Evolutionary conservation across 768 basidiomycete species (phyloP).

Genomic region (Hypholoma sublateritium): DNA sequence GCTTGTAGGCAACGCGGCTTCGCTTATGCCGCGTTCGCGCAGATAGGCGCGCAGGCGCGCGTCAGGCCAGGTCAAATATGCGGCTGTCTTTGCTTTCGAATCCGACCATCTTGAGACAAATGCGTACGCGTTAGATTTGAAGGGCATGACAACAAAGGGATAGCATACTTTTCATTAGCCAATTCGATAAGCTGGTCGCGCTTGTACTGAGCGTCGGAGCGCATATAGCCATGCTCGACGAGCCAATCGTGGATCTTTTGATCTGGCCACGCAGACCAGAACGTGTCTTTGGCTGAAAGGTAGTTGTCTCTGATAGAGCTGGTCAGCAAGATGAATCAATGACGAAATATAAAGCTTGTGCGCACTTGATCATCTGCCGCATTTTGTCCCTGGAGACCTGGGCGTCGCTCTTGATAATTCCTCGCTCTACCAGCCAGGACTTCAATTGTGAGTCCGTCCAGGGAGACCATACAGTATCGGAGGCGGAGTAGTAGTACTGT

Average conservation of each 20-base stretch:
- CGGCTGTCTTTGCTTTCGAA: slow-evolving; percentile 37
- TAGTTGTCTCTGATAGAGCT: slow-evolving; percentile 62
- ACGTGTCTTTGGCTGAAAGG: slow-evolving; percentile 51
- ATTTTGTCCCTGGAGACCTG: slow-evolving; percentile 74
- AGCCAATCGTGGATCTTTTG: slow-evolving; percentile 73
- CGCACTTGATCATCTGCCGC: slow-evolving; percentile 67
- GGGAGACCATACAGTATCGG: slow-evolving; percentile 54
- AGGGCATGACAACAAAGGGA: not conserved
- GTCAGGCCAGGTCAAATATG: slow-evolving; percentile 90
- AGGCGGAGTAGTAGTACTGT: slow-evolving; percentile 68
- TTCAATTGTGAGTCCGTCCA: slow-evolving; percentile 84
- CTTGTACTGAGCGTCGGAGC: slow-evolving; percentile 56
- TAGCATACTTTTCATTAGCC: slow-evolving; percentile 65
- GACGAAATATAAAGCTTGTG: slow-evolving; percentile 1
- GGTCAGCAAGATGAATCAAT: not conserved
- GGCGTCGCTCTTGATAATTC: slow-evolving; percentile 69
- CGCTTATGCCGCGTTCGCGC: slow-evolving; percentile 70
- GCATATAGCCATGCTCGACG: slow-evolving; percentile 67
- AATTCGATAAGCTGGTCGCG: slow-evolving; percentile 76
- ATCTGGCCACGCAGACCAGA: slow-evolving; percentile 74
- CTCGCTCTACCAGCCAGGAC: slow-evolving; percentile 76
- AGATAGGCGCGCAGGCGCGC: slow-evolving; percentile 90
- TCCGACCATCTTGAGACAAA: slow-evolving; percentile 49
- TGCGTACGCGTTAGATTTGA: not conserved
- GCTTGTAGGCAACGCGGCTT: slow-evolving; percentile 59